Evolutionary conservation across 805 yeast species (phyloP), one percentile per base, ranked within the genome.

Genomic region (Lachancea quebecensis): DNA sequence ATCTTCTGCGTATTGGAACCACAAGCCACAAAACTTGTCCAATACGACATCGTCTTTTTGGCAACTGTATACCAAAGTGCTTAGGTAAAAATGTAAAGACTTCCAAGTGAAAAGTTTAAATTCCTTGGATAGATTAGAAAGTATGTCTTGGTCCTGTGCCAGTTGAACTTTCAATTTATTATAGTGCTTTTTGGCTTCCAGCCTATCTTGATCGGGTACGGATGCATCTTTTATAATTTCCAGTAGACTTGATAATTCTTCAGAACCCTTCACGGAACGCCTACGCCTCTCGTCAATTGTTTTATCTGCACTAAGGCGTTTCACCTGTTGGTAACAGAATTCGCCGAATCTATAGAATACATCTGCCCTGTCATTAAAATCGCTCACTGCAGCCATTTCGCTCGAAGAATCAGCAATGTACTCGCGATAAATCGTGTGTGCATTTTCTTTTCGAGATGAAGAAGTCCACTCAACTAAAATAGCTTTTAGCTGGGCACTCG

Each of bases 21-120:
- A 91, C 10, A 91, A 61, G 0, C 90, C 84, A 61, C 90, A 82
- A 50, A 90, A 82, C 45, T 85, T 76, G 57, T 87, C 95, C 27
- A 83, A 66, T 41, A 78, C 82, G 47, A 75, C 77, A 40, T 75
- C 79, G 43, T 72, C 75, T 48, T 60, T 69, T 2, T 55, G 55
- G 39, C 72, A 75, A 36, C 71, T 60, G 15, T 67, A 61, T 1
- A 71, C 59, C n/a, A 85, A 63, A 12, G 84, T 69, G 35, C 67
- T 70, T 42, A 88, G 55, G 55, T 82, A 86, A 51, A 75, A 82
- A 17, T 70, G 72, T 12, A 82, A 67, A 0, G 95, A 77, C 30
- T 75, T 72, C 18, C 64, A 63, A 6, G 79, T 68, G 54, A 81
- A 78, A 2, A 57, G 62, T 21, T 66, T 62, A 39, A 67, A 68